Conservation (phyloP, 805 yeast genomes). For the Saccharomycopsis malanga region DNA sequence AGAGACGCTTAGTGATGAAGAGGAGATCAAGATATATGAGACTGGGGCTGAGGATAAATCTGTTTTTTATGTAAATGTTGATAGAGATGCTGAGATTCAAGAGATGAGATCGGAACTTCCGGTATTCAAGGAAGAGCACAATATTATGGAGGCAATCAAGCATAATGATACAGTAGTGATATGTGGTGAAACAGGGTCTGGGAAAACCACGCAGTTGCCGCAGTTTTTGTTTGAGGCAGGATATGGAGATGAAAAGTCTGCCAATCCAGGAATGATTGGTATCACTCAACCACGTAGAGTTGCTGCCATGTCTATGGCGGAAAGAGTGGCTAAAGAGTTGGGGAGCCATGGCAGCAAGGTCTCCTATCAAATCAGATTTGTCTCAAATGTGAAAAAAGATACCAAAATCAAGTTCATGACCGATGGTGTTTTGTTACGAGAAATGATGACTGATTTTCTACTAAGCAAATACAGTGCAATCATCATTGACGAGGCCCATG, state of each 20-base stretch:
- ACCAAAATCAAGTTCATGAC: slow-evolving; percentile 87
- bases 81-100: slow-evolving; percentile 62
- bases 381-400: slow-evolving; percentile 51
- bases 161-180: slow-evolving; percentile 85
- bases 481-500: slow-evolving; percentile 96
- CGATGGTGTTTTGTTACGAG: slow-evolving; percentile 88
- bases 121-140: slow-evolving; percentile 83
- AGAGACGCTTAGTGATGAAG: slow-evolving; percentile 62
- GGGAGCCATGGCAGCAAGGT: slow-evolving; percentile 67
- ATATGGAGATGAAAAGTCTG: slow-evolving; percentile 55
- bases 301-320: slow-evolving; percentile 89
- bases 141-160: slow-evolving; percentile 91
- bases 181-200: slow-evolving; percentile 98
- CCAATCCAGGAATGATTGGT: slow-evolving; percentile 90
- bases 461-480: slow-evolving; percentile 77
- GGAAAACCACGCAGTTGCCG: slow-evolving; percentile 97
- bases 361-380: slow-evolving; percentile 79
- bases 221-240: slow-evolving; percentile 93
- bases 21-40: slow-evolving; percentile 53
- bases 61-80: slow-evolving; percentile 50
- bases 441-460: slow-evolving; percentile 83
- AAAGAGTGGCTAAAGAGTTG: slow-evolving; percentile 67
- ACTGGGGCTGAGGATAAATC: slow-evolving; percentile 18
- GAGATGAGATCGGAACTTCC: slow-evolving; percentile 67
- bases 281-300: slow-evolving; percentile 94